These are phyloP conservation scores for Trametes punicea DNA, from an alignment of 768 basidiomycete genomes.

Conservation along the genomic window DNA sequence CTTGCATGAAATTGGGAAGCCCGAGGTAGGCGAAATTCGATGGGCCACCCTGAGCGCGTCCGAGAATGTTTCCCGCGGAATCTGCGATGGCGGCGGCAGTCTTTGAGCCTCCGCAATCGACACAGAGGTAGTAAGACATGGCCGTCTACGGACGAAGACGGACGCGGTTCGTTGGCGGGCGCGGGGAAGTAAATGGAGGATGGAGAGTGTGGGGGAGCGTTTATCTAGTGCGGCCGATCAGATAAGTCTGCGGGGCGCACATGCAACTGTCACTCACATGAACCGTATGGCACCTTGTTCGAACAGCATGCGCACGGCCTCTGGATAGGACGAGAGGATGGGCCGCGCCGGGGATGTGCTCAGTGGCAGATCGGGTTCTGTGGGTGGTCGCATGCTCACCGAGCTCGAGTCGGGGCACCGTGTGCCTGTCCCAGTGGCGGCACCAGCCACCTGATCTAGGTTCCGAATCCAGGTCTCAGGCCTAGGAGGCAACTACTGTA, in stretches of 20 bases:
- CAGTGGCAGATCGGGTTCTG: neutral
- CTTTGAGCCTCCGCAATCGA: conserved; percentile 89
- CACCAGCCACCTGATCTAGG: too few species aligned
- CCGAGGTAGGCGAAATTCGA: conserved; percentile 86
- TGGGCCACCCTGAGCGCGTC: conserved; percentile 68
- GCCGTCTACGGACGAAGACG: neutral
- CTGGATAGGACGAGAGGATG: neutral
- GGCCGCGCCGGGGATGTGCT: neutral
- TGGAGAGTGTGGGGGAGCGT: neutral
- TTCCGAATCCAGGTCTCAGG: too few species aligned
- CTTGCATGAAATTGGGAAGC: conserved; percentile 51
- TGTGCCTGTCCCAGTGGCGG: too few species aligned
- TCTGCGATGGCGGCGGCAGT: conserved; percentile 73
- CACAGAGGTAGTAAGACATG: conserved; percentile 62
- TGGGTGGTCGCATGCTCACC: neutral
- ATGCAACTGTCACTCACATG: conserved; percentile 10
- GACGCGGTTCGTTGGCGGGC: neutral
- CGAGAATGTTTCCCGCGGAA: conserved; percentile 54
- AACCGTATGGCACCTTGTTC: neutral
- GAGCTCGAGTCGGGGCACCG: too few species aligned
- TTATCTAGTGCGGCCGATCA: conserved; percentile 11
- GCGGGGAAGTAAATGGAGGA: neutral
- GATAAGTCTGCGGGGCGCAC: conserved; percentile 15
- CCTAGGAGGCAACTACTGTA: too few species aligned
- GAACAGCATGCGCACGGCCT: neutral